These are phyloP conservation scores for Fraxinus nigra DNA, from an alignment of 305 asterid genomes.

Conservation along the genomic window DNA sequence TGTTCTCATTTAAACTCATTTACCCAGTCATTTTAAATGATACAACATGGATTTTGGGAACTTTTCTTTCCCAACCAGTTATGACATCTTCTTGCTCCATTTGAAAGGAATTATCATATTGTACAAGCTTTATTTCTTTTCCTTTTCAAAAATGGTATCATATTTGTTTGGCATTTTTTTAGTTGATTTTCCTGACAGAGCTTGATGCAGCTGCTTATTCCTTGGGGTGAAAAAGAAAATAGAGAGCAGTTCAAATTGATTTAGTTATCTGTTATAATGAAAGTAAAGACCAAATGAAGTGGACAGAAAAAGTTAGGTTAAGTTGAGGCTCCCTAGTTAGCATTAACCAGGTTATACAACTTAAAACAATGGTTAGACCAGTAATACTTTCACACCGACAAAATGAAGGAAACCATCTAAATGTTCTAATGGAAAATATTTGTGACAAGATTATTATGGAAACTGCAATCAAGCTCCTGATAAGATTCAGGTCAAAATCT, in stretches of 20 bases:
- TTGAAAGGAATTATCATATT: background rate
- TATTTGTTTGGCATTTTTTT: background rate
- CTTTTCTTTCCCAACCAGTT: background rate
- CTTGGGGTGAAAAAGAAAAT: background rate
- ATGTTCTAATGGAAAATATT: background rate
- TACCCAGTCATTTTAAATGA: constrained; percentile 21
- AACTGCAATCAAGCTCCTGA: background rate
- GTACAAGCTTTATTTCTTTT: background rate
- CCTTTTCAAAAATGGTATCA: background rate
- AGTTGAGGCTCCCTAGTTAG: background rate
- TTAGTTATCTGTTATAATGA: background rate
- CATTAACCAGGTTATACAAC: background rate
- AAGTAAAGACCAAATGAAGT: background rate
- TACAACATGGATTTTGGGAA: background rate
- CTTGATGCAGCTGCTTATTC: background rate
- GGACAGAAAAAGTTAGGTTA: background rate
- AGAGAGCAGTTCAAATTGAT: background rate
- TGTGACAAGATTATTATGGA: background rate
- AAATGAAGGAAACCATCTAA: background rate
- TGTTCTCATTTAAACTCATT: background rate
- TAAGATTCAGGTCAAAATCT: background rate
- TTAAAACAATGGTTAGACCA: background rate
- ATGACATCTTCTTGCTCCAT: background rate
- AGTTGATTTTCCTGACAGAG: background rate
- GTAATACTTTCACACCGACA: background rate